Evolutionary conservation across 2,329 filamentous ascomycete species (phyloP), one percentile per base, ranked within the genome.

Genomic region (Xylariaceae sp.): DNA sequence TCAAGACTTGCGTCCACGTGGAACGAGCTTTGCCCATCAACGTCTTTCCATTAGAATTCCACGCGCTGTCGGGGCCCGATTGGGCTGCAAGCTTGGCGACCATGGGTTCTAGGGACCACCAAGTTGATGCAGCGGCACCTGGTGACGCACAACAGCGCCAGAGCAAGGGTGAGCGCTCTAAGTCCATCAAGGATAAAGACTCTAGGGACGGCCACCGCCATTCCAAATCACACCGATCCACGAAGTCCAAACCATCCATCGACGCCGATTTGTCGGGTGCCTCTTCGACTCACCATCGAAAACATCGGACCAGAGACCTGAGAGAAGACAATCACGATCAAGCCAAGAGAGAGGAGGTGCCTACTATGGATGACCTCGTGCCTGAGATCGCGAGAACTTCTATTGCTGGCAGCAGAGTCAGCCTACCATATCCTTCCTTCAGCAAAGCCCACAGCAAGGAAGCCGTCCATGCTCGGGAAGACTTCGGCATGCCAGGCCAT

Each of bases 361-460:
- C 65, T 10, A 68, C 63, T 19, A 67, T 68, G 66, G 67, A 47
- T 43, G 67, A 70, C 40, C 59, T 69, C 19, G 63, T 68, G 3
- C 67, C 68, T 45, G 68, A 70, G 54, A 54, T 70, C 29, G 43
- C 58, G 13, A 63, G 57, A 45, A 61, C 58, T 5, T 63, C 61
- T 22, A 29, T 64, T 39, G 45, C 57, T 22, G 57, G 60, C 51
- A 69, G 67, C 58, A 60, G 67, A 49, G 59, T 68, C 54, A 68
- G 65, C 60, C 49, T 70, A 49, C 67, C 67, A 16, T 70, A 70
- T 47, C 68, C 68, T 22, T 60, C 43, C 47, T 70, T 70, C 57
- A 69, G 65, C 72, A 96, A 95, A 72, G 88, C 88, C 12, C 89
- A 95, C 70, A 95, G 90, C 76, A 94, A 91, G 71, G 92, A 96